Conservation (phyloP, 441 rosid genomes). For the Syzygium syzygioides region DNA sequence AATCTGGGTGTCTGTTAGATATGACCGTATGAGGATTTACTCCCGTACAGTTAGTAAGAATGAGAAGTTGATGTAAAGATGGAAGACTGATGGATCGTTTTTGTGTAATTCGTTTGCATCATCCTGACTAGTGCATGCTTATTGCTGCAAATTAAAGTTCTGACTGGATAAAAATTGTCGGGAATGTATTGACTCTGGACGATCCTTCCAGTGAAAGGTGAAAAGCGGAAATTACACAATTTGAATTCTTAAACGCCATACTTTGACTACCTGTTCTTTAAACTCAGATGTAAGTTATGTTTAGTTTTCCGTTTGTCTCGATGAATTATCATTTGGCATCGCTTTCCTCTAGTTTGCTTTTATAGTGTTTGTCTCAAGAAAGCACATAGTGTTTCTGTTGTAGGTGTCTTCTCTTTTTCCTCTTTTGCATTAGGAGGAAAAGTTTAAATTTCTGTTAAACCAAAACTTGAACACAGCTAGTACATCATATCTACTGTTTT, state of each 20-base stretch:
- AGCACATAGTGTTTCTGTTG: neutral
- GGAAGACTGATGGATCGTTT: neutral
- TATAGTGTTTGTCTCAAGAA: neutral
- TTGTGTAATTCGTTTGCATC: neutral
- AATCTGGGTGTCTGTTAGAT: neutral
- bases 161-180: neutral
- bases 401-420: neutral
- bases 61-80: neutral
- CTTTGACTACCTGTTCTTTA: neutral
- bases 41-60: neutral
- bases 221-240: neutral
- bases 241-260: neutral
- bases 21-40: neutral
- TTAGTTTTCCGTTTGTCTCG: neutral
- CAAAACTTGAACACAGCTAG: neutral
- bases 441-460: neutral
- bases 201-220: neutral
- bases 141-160: neutral
- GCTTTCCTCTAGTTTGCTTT: neutral
- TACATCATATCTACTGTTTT: neutral
- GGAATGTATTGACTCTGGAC: neutral
- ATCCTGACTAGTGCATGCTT: neutral
- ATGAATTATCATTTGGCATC: neutral
- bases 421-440: neutral
- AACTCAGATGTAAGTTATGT: neutral